Conservation (phyloP, 2,329 filamentous ascomycete species). For the Calonectria crousiana region DNA sequence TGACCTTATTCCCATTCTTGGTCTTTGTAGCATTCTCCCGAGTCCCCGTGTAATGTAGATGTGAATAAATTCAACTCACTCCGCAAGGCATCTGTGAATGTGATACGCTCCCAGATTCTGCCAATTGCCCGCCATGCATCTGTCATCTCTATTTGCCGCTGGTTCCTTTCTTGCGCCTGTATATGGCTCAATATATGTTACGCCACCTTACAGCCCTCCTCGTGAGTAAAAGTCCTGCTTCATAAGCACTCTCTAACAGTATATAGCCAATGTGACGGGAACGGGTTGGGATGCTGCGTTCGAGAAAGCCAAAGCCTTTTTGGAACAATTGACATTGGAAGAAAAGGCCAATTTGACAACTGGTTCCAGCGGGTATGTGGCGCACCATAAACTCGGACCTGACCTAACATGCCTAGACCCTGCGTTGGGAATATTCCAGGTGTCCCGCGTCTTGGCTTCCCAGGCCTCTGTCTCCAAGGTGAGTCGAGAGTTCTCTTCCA, state of each 20-base stretch:
- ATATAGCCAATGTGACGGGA: neutral
- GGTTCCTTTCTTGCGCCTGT: neutral
- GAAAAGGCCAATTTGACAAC: conserved; percentile 10
- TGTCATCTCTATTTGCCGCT: neutral
- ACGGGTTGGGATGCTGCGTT: neutral
- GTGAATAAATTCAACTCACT: neutral
- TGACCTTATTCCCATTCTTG: neutral
- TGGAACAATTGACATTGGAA: neutral
- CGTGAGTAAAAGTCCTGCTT: neutral
- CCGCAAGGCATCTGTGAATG: neutral
- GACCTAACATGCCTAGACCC: neutral
- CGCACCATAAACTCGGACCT: neutral
- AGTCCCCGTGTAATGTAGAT: neutral
- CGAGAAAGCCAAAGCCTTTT: neutral
- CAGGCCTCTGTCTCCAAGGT: conserved; percentile 8
- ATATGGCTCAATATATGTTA: neutral
- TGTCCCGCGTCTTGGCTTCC: neutral
- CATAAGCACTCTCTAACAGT: neutral
- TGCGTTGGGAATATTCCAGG: conserved; percentile 2
- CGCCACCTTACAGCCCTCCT: neutral
- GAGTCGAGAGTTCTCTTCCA: neutral
- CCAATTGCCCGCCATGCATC: neutral
- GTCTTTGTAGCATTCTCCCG: neutral
- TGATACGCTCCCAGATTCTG: neutral
- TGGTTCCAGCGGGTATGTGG: neutral